Evolutionary conservation across 768 basidiomycete genomes (phyloP), one percentile per base, ranked within the genome.

Genomic region (Cyclocybe cylindracea): DNA sequence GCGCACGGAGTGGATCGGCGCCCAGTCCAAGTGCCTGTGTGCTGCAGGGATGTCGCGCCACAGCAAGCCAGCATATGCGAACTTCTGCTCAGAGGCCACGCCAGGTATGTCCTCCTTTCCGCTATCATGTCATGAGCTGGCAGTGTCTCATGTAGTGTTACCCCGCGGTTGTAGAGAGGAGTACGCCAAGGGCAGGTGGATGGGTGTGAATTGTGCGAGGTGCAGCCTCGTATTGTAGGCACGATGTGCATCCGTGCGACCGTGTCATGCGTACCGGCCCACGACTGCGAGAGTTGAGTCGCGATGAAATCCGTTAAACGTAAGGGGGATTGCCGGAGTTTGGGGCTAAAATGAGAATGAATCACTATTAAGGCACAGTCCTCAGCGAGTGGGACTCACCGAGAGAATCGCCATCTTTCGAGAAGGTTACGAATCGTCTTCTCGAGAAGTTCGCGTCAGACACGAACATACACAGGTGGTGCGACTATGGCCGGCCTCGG

Each of bases 41-140:
- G 18, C 74, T 85, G 60, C 76, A 66, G 50, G 78, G 76, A 36
- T 86, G 84, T 58, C 78, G 72, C 56, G 73, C 76, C 36, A 71
- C 77, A 34, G 78, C 31, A 78, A 78, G 63, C 69, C 78, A 16
- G 70, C 71, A 24, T 78, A 80, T 59, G 72, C 69, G 33, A 74
- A 76, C 50, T 86, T 82, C 62, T 86, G 85, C 62, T 82, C 80
- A 5, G 79, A 81, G 48, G 74, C 67, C 85, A 86, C 59, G 81
- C 78, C 50, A 82, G 70, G 85, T 81, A 65, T 57, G 76, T 61
- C 10, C 16, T 54, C 48, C 34, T 44, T 34, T 16, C 10, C 10
- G 19, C 6, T 43, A 36, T 51, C 39, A 32, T 44, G 33, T 5
- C 19, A 11, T 8, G 42, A n/a, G 4, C 9, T 31, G 46, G 41